Conservation (phyloP, 306 rosid genomes). For the Cicer cuneatum region DNA sequence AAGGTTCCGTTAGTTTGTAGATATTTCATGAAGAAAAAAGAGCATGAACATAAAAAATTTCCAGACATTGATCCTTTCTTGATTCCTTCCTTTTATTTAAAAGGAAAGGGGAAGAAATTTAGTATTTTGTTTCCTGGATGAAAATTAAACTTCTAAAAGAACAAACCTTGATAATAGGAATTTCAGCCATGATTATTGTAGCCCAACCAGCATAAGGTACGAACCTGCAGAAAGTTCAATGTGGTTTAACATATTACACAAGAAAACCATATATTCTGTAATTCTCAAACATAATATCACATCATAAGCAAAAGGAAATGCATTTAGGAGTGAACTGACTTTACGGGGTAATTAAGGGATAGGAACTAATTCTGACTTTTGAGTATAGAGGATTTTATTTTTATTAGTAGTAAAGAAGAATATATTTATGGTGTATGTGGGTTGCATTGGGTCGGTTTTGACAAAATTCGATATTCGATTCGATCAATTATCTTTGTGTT, state of each 20-base stretch:
- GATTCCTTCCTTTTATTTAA: background rate
- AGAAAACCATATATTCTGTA: background rate
- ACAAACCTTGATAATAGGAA: constrained; percentile 77
- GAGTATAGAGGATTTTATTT: too few species aligned
- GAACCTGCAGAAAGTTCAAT: constrained; percentile 54
- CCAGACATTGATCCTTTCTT: background rate
- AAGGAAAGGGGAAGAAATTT: background rate
- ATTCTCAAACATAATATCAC: background rate
- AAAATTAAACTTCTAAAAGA: background rate
- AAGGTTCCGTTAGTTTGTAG: background rate
- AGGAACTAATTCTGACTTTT: background rate
- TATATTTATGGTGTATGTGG: too few species aligned
- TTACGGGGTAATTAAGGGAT: background rate
- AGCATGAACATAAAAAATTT: background rate
- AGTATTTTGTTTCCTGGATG: background rate
- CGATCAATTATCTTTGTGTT: too few species aligned
- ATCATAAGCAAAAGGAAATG: constrained; percentile 17
- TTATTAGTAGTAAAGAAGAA: background rate
- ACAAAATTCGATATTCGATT: too few species aligned
- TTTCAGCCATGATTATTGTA: constrained; percentile 74
- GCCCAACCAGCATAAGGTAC: constrained; percentile 76
- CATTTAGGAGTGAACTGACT: background rate
- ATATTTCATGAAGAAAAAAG: background rate
- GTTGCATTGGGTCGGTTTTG: too few species aligned
- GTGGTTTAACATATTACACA: background rate